These are phyloP conservation scores for Pneumocystis carinii DNA, from an alignment of 1,139 yeast genomes.

Conservation along the genomic window DNA sequence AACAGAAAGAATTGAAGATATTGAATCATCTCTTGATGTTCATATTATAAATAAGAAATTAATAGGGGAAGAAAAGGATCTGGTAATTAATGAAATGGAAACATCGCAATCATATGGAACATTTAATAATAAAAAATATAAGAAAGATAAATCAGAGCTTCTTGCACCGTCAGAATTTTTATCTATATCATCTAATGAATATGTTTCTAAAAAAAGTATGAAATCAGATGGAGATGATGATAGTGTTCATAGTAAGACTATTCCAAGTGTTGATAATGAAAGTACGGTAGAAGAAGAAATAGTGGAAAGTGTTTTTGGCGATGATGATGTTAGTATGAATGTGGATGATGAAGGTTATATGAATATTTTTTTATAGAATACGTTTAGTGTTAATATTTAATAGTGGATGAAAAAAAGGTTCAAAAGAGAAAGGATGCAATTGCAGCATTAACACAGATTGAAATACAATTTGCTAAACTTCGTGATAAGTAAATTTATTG, in stretches of 20 bases:
- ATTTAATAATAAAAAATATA: not conserved
- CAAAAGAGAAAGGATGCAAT: constrained; percentile 43
- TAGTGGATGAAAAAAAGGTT: not conserved
- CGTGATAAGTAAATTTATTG: constrained; percentile 38
- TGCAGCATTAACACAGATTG: constrained; percentile 57
- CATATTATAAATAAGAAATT: not conserved
- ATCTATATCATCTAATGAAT: not conserved
- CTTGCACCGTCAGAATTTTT: not conserved
- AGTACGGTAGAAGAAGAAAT: not conserved
- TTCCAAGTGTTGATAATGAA: not conserved
- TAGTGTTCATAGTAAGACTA: not conserved
- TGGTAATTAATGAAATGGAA: not conserved
- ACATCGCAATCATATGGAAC: not conserved
- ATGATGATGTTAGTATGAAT: not conserved
- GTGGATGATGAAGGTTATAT: not conserved
- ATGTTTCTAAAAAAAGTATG: not conserved
- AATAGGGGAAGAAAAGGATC: not conserved
- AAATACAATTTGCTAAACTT: constrained; percentile 67
- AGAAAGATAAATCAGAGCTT: not conserved
- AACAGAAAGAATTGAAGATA: not conserved
- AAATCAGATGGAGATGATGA: not conserved
- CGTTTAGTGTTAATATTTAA: not conserved
- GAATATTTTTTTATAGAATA: not conserved
- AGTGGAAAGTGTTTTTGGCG: not conserved
- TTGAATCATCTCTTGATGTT: not conserved